phyloP scores from a whole-genome alignment of 129 eudicot genomes.

The Artemisia annua region DNA sequence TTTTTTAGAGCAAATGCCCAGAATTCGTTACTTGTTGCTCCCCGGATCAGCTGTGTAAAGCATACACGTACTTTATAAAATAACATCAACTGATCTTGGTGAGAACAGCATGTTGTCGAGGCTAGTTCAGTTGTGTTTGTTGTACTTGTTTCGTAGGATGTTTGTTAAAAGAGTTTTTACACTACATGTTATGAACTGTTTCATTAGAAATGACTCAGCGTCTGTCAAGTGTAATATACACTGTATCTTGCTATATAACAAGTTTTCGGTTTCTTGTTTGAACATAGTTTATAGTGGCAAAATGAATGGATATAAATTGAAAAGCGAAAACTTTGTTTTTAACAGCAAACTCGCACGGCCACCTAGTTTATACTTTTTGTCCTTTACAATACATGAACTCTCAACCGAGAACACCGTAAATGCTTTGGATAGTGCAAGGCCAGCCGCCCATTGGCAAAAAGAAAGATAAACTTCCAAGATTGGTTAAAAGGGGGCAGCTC shows the following conservation, averaged over 20 bases:
- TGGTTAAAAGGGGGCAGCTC: no score
- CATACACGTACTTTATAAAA: neutral
- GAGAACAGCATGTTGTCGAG: constrained; percentile 1
- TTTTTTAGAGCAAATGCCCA: neutral
- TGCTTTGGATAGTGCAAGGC: no score
- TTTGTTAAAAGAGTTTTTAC: neutral
- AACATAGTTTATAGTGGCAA: neutral
- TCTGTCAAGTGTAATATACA: neutral
- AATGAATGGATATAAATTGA: no score
- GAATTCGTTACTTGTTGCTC: neutral
- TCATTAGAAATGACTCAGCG: neutral
- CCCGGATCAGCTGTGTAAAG: constrained; percentile 3
- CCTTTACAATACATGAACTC: no score
- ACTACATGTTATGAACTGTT: neutral
- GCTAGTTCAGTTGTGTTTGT: neutral
- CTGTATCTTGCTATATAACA: neutral
- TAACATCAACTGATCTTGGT: neutral
- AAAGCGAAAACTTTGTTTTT: no score
- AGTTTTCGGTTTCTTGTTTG: neutral
- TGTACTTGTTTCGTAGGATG: neutral
- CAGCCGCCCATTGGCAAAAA: no score
- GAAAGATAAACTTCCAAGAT: no score
- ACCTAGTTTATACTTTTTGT: no score
- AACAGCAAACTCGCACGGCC: no score
- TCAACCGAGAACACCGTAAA: no score